These are phyloP conservation scores for Fusarium circinatum DNA, from an alignment of 2,329 filamentous ascomycete species.

Conservation along the genomic window DNA sequence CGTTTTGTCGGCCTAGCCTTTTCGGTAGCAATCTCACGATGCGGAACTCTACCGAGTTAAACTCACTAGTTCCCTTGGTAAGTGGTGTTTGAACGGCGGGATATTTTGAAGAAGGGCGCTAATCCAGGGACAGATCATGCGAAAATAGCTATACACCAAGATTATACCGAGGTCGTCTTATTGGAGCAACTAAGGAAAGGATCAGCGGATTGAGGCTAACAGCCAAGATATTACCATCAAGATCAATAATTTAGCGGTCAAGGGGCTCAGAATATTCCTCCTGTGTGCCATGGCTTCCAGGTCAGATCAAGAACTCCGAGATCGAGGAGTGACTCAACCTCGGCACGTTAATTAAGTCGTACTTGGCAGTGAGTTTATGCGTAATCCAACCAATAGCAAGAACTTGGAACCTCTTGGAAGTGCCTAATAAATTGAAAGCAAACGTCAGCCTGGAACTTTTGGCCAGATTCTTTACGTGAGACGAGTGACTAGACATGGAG, in stretches of 20 bases:
- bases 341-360: not conserved
- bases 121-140: not conserved
- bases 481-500: not conserved
- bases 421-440: accelerated
- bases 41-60: not conserved
- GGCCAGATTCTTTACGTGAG: too few species aligned
- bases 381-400: not conserved
- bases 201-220: not conserved
- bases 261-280: accelerated
- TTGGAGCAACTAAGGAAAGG: not conserved
- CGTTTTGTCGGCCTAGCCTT: not conserved
- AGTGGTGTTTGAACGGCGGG: not conserved
- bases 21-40: not conserved
- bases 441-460: accelerated
- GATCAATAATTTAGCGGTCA: not conserved
- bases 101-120: not conserved
- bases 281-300: accelerated
- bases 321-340: not conserved
- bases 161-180: not conserved
- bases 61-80: not conserved
- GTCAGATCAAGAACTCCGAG: accelerated
- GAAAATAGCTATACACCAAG: not conserved
- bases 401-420: not conserved
- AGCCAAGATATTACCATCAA: not conserved
- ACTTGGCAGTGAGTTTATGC: not conserved